Base-by-base conservation (phyloP, 2,329 filamentous ascomycete genomes). In the Hypomyces rosellus region DNA sequence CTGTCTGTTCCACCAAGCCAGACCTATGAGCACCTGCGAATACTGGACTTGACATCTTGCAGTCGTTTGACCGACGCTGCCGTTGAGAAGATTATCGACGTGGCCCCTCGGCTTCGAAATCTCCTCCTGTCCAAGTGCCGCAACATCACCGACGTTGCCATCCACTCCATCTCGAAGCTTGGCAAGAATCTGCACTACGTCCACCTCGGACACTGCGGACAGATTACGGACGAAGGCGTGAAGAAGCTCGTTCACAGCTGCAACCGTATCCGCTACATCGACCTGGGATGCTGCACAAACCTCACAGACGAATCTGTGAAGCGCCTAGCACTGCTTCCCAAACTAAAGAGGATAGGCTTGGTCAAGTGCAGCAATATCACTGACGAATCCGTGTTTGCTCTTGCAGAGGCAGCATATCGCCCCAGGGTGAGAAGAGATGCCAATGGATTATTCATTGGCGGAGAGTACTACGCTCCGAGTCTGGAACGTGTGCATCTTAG, bases 151-250 rank as follows among this genome's bases (percentile, higher is more conserved):
- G 92, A 99, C 69, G 79, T 81, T 43, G 86, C 92, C 8, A 90
- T 99, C 8, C 76, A 86, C 59, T 86, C 91, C 50, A 97, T 99
- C 56, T 86, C 90, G 50, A 85, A 82, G 60, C 78, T 99, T 4
- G 90, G 91, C 55, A 97, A 96, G 74, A 99, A 97, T 61, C 73
- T 99, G 49, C 93, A 99, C 68, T 97, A 96, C 66, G 85, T 99
- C 47, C 93, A 99, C 63, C 77, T 99, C 2, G 93, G 93, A 9
- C 93, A 99, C 67, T 99, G 93, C 68, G 82, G 82, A 25, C 84
- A 91, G 43, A 91, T 99, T 63, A 96, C 92, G 0, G 93, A 99
- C 63, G 78, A 84, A 34, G 91, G 89, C 1, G 89, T 99, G 15
- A 87, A 88, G 60, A 84, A 84, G 49, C 76, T 99, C 33, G 89